Evolutionary conservation across 108 stramenopile species (phyloP).

Genomic region (Seminavis robusta): DNA sequence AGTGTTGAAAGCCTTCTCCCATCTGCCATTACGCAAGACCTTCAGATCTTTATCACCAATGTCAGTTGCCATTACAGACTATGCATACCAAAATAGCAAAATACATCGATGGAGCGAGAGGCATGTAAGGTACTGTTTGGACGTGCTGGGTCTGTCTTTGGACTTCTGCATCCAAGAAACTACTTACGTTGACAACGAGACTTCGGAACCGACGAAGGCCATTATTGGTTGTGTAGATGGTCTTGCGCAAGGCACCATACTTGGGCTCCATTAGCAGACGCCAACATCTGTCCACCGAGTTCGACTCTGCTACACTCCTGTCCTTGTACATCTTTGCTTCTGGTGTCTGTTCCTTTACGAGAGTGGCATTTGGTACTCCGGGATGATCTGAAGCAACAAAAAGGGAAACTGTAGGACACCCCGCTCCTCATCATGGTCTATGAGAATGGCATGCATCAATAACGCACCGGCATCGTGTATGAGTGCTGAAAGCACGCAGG

Average conservation of each 20-base stretch:
- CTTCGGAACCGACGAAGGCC: not conserved
- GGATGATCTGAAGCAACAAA: too few relatives aligned
- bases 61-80: not conserved
- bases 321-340: not conserved
- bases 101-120: too few relatives aligned
- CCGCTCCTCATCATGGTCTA: too few relatives aligned
- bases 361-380: not conserved
- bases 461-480: too few relatives aligned
- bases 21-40: slow-evolving; percentile 1
- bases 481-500: too few relatives aligned
- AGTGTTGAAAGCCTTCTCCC: slow-evolving; percentile 8
- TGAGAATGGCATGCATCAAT: too few relatives aligned
- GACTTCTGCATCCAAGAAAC: too few relatives aligned
- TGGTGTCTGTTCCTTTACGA: not conserved
- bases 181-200: not conserved
- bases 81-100: too few relatives aligned
- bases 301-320: slow-evolving; percentile 7
- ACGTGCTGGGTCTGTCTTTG: too few relatives aligned
- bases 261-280: not conserved
- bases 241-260: not conserved
- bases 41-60: not conserved
- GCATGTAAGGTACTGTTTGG: too few relatives aligned
- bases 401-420: too few relatives aligned
- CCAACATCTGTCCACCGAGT: slow-evolving; percentile 1
- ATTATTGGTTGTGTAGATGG: not conserved